A percentile compares a stretch with the other conserved stretches of the same genome.
Evolutionary conservation across 306 rosid genomes (phyloP).

Genomic region (Cotoneaster glaucophyllus): DNA sequence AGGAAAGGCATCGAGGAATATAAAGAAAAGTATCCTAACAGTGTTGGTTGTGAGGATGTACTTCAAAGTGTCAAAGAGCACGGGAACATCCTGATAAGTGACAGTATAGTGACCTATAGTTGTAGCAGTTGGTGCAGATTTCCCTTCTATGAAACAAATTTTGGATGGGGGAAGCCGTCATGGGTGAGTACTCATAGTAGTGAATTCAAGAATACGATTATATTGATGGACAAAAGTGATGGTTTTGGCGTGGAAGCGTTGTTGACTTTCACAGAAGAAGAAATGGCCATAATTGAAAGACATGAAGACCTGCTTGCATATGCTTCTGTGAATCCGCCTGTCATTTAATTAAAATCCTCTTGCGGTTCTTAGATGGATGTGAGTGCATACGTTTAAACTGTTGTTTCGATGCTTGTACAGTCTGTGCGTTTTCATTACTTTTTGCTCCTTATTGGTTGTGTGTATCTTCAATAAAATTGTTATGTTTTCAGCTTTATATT

Average conservation of each 20-base stretch:
- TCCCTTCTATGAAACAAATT: conserved; percentile 11
- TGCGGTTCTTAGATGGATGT: not conserved
- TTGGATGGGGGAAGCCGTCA: conserved; percentile 30
- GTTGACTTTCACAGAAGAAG: not conserved
- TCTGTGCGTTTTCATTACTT: not conserved
- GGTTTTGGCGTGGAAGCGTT: conserved; percentile 20
- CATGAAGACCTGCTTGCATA: conserved; percentile 9
- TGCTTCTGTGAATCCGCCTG: not conserved
- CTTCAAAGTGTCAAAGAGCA: not conserved
- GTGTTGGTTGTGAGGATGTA: not conserved
- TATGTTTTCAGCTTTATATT: not conserved
- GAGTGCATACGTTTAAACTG: not conserved
- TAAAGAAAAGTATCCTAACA: not conserved
- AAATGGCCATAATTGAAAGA: conserved; percentile 7
- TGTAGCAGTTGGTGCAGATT: conserved; percentile 20
- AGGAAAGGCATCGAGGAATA: not conserved
- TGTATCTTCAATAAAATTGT: not conserved
- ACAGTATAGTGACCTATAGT: not conserved
- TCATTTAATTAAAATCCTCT: not conserved
- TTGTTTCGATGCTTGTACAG: not conserved
- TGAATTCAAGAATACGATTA: conserved; percentile 10
- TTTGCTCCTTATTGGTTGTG: not conserved
- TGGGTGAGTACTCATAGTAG: conserved; percentile 10
- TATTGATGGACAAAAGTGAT: conserved; percentile 7
- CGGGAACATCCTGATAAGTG: not conserved